Base-by-base conservation (phyloP, 768 basidiomycete genomes). In the Baorangia bicolor region DNA sequence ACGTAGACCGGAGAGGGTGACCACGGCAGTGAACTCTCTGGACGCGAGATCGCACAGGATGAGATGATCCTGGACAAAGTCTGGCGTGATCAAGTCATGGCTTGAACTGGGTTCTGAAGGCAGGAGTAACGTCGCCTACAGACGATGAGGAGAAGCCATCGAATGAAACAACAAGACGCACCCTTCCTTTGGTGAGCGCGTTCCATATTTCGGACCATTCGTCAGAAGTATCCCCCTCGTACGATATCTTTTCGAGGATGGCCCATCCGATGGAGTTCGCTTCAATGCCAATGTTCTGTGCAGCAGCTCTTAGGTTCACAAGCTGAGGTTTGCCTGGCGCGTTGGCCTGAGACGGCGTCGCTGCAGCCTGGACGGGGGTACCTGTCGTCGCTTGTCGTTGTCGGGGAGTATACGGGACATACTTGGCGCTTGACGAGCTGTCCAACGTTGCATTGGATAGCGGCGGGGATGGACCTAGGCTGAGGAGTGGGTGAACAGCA, bases 61-160 rank as follows among this genome's bases (percentile, higher is more conserved):
- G 53, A 96, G 70, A 67, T 99, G 96, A 64, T 97, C 94, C 66
- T 83, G 85, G 30, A 97, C 75, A 53, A 94, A 85, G 3, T 92
- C 88, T 0, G 84, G 73, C 0, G 88, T 88, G 49, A 93, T 78
- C 46, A 76, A 76, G 18, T 83, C 80, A 20, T 80, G 75, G 14
- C 77, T 69, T 3, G 81, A 75, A 7, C 75, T 66, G 42, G 80
- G 77, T 47, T 90, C 88, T 2, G 83, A 69, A 1, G 95, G 95
- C 1, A 98, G 77, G 16, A 98, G 74, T 12, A 99, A 67, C 0
- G 89, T 87, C 4, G 90, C 88, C 93, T 96, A 64, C 2, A 57
- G 27, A 33, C 18, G 33, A 33, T 56, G 43, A 68, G 50, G 25
- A 4, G 28, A 41, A 7, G 40, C 23, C 23, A 13, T 37, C 30